A percentile compares a stretch with the other conserved stretches of the same genome.
Evolutionary conservation across 495 filamentous ascomycete genomes (phyloP).

Genomic region (Rhypophila decipiens): DNA sequence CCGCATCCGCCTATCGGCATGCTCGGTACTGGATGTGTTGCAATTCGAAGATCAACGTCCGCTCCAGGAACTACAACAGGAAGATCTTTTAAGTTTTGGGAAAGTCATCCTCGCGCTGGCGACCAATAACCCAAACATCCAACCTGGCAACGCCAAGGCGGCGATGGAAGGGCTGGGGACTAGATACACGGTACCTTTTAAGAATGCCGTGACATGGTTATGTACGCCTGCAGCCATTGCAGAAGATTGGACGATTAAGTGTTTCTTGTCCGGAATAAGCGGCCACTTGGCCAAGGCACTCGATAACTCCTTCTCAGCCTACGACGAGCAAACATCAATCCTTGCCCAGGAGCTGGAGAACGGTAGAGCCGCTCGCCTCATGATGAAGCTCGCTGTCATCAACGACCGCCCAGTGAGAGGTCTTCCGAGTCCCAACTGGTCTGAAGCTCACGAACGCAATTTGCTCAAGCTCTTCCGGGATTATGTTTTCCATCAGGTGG

Average conservation of each 20-base stretch:
- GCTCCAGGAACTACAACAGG: constrained; percentile 70
- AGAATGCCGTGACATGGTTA: constrained; percentile 72
- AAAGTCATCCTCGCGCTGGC: constrained; percentile 74
- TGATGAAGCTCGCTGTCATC: constrained; percentile 78
- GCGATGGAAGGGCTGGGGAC: constrained; percentile 66
- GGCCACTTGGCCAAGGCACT: constrained; percentile 62
- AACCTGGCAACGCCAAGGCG: constrained; percentile 48
- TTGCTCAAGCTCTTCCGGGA: constrained; percentile 90
- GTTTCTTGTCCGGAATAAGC: constrained; percentile 70
- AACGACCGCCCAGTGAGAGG: constrained; percentile 85
- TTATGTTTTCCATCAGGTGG: constrained; percentile 94
- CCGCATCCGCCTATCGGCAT: constrained; percentile 83
- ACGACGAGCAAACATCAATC: constrained; percentile 54
- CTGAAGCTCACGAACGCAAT: constrained; percentile 85
- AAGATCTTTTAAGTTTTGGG: constrained; percentile 84
- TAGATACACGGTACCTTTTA: constrained; percentile 65
- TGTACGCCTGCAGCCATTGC: constrained; percentile 47
- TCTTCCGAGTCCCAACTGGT: constrained; percentile 67
- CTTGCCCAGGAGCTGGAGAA: constrained; percentile 84
- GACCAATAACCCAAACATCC: constrained; percentile 50
- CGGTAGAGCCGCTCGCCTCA: constrained; percentile 71
- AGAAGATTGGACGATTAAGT: constrained; percentile 63
- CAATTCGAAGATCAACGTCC: constrained; percentile 60
- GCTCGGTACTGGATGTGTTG: constrained; percentile 80
- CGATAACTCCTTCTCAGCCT: constrained; percentile 65